These are phyloP conservation scores for Apophysomyces trapeziformis DNA, from an alignment of 371 early-diverging fungal genomes.

Conservation along the genomic window DNA sequence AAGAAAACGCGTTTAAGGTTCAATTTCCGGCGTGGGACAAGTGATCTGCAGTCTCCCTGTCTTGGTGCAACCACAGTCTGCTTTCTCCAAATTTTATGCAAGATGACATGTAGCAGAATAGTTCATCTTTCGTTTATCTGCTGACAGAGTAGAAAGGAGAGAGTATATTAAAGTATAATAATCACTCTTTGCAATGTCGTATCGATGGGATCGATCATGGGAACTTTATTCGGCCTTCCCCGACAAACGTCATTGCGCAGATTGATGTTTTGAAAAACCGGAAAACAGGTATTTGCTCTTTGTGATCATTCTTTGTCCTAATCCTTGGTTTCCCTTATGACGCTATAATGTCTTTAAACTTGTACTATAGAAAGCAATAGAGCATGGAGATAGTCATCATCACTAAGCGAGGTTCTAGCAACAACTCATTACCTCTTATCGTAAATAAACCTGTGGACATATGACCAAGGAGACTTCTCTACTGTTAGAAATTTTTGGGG, in stretches of 20 bases:
- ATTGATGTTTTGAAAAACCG: not conserved
- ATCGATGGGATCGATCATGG: not conserved
- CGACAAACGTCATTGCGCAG: not conserved
- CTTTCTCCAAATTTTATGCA: slow-evolving; percentile 7
- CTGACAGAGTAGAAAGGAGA: not conserved
- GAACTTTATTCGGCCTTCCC: not conserved
- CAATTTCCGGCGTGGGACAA: slow-evolving; percentile 10
- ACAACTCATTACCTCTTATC: no score
- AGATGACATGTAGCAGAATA: not conserved
- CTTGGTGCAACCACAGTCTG: not conserved
- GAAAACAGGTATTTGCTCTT: no score
- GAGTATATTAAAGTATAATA: not conserved
- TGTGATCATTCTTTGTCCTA: no score
- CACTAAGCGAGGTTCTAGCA: no score
- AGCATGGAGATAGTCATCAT: no score
- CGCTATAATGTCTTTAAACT: no score
- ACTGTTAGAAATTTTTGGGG: no score
- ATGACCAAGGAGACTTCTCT: no score
- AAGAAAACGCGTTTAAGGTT: slow-evolving; percentile 9
- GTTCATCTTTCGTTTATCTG: not conserved
- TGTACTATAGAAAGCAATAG: no score
- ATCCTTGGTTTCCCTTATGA: no score
- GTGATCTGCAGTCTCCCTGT: slow-evolving; percentile 1
- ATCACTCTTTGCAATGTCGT: not conserved
- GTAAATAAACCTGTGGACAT: no score